Conservation (phyloP, 1,284 basidiomycete species). For the Puccinia polysora region DNA sequence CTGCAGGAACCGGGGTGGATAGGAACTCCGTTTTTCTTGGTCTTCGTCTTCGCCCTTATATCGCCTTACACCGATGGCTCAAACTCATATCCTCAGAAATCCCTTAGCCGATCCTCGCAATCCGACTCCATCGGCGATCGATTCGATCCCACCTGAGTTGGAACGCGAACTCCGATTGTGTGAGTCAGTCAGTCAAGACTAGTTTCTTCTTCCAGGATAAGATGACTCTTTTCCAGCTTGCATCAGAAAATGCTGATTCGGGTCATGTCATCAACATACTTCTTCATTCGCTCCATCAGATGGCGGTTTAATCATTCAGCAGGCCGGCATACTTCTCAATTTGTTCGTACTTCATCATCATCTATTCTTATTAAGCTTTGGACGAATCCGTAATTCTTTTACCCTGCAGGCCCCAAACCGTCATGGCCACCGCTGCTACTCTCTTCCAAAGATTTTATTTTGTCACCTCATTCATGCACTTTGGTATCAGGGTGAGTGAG, state of each 20-base stretch:
- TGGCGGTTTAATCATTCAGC: slow-evolving; percentile 73
- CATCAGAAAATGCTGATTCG: no score
- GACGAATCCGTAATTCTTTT: neutral
- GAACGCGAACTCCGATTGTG: slow-evolving; percentile 34
- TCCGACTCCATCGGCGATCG: slow-evolving; percentile 14
- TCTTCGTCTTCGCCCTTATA: no score
- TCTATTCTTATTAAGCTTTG: neutral
- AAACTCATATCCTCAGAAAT: slow-evolving; percentile 29
- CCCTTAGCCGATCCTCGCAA: slow-evolving; percentile 3
- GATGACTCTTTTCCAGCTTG: no score
- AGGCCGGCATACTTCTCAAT: slow-evolving; percentile 81
- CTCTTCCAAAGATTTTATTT: slow-evolving; percentile 96
- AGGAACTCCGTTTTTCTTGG: no score
- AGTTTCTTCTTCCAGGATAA: no score
- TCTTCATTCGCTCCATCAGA: slow-evolving; percentile 44
- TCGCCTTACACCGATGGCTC: no score
- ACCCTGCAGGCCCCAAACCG: slow-evolving; percentile 79
- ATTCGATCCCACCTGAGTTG: slow-evolving; percentile 1
- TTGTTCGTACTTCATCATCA: slow-evolving; percentile 61
- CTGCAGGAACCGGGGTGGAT: no score
- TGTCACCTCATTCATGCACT: slow-evolving; percentile 87
- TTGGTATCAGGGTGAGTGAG: slow-evolving; percentile 72
- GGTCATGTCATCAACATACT: no score
- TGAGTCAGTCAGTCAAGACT: neutral
- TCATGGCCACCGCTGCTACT: slow-evolving; percentile 91